phyloP scores from a whole-genome alignment of 2,329 filamentous ascomycete genomes.

The Dactylella cylindrospora region DNA sequence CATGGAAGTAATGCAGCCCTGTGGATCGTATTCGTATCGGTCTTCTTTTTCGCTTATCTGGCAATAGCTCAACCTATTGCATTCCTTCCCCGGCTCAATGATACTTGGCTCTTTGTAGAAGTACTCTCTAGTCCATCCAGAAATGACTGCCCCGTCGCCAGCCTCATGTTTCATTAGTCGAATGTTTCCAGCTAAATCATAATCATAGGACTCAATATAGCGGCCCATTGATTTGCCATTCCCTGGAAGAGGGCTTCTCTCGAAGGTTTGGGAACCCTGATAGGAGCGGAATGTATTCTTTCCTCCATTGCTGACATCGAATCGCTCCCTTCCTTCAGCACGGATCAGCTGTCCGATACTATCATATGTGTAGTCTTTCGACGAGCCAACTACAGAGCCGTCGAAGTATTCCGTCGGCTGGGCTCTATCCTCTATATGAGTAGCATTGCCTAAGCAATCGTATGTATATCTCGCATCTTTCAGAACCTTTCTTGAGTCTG shows the following conservation, averaged over 20 bases:
- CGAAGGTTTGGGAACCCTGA: background rate
- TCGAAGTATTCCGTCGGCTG: conserved; percentile 46
- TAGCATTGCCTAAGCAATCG: conserved; percentile 44
- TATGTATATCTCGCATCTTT: conserved; percentile 45
- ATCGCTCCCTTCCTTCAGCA: background rate
- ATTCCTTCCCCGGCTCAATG: background rate
- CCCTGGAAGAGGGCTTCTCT: background rate
- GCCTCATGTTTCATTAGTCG: conserved; percentile 2
- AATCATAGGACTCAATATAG: conserved; percentile 23
- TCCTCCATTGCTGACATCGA: background rate
- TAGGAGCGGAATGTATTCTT: background rate
- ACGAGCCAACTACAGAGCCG: conserved; percentile 37
- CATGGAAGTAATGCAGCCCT: conserved; percentile 12
- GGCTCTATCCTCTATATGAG: conserved; percentile 42
- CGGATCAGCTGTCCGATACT: conserved; percentile 4
- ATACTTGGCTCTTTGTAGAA: conserved; percentile 6
- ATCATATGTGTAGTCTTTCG: conserved; percentile 13
- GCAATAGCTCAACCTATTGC: conserved; percentile 3
- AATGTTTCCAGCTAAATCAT: conserved; percentile 33
- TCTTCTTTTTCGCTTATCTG: background rate
- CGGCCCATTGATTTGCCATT: conserved; percentile 3
- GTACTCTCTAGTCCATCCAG: conserved; percentile 20
- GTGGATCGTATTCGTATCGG: conserved; percentile 3
- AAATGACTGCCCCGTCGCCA: background rate
- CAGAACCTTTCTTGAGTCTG: background rate